A percentile compares a stretch with the other conserved stretches of the same genome.
Evolutionary conservation across 2,329 filamentous ascomycete species (phyloP).

Genomic region (Fusarium dimerum): DNA sequence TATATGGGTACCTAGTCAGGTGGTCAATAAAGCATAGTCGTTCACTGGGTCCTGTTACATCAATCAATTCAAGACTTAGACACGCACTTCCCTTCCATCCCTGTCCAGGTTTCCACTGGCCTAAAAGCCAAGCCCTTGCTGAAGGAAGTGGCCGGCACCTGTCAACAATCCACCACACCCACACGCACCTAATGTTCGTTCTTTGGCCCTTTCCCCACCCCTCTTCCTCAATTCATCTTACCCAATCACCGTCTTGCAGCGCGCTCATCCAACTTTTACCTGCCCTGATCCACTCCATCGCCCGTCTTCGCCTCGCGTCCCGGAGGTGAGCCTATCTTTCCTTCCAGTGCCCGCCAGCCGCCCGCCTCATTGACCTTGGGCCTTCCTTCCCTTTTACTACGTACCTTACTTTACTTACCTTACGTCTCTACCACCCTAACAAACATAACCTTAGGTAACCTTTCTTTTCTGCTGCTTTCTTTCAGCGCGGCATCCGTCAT

Average conservation of each 20-base stretch:
- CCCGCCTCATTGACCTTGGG: constrained; percentile 22
- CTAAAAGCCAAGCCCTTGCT: constrained; percentile 26
- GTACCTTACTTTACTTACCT: constrained; percentile 5
- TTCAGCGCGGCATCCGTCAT: background rate
- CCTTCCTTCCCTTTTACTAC: constrained; percentile 2
- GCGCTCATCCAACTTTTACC: constrained; percentile 12
- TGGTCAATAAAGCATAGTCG: too few species aligned
- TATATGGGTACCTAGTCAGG: too few species aligned
- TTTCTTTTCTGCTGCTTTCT: background rate
- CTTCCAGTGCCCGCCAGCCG: constrained; percentile 24
- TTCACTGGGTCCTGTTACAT: too few species aligned
- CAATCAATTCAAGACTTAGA: too few species aligned
- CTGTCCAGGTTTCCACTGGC: constrained; percentile 25
- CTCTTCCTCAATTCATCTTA: constrained; percentile 14
- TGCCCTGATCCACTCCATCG: constrained; percentile 23
- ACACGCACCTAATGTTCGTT: constrained; percentile 25
- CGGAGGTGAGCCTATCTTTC: background rate
- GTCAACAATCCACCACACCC: constrained; percentile 26
- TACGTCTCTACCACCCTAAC: background rate
- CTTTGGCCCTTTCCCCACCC: constrained; percentile 22
- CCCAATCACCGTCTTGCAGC: constrained; percentile 5
- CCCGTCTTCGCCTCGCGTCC: constrained; percentile 27
- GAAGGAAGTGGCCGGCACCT: constrained; percentile 28
- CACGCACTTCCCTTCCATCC: background rate
- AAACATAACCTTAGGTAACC: background rate